A percentile compares a stretch with the other conserved stretches of the same genome.
Conservation (phyloP, 2,329 filamentous ascomycete species). For the Aspergillus latus region DNA sequence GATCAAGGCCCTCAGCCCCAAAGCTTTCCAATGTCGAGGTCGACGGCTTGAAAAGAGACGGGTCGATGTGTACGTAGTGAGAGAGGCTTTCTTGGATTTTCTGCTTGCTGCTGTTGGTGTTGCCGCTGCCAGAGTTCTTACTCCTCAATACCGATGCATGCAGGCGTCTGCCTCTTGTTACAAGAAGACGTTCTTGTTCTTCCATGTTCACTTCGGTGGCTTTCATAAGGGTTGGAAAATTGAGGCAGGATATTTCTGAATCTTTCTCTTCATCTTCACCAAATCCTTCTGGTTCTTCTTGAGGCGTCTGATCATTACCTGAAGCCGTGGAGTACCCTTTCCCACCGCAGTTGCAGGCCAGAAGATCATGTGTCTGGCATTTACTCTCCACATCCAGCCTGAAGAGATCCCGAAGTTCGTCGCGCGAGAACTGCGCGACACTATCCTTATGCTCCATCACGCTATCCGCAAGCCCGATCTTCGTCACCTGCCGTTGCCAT, state of each 20-base stretch:
- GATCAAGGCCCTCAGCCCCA: slow-evolving; percentile 18
- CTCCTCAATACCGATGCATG: not conserved
- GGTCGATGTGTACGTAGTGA: slow-evolving; percentile 46
- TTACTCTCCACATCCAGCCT: slow-evolving; percentile 59
- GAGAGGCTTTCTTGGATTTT: slow-evolving; percentile 46
- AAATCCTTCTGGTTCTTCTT: slow-evolving; percentile 12
- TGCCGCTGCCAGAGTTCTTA: not conserved
- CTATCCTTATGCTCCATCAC: slow-evolving; percentile 67
- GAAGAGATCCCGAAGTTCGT: slow-evolving; percentile 68
- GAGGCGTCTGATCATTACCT: slow-evolving; percentile 1
- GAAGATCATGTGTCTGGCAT: slow-evolving; percentile 68
- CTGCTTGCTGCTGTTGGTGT: slow-evolving; percentile 27
- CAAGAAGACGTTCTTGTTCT: slow-evolving; percentile 33
- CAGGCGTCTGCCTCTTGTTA: not conserved
- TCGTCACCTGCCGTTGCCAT: slow-evolving; percentile 70
- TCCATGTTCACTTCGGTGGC: slow-evolving; percentile 42
- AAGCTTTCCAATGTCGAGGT: not conserved
- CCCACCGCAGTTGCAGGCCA: slow-evolving; percentile 64
- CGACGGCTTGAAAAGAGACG: slow-evolving; percentile 28
- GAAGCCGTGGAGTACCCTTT: slow-evolving; percentile 40
- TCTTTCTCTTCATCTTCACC: slow-evolving; percentile 14
- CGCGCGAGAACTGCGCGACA: slow-evolving; percentile 61
- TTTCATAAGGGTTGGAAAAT: slow-evolving; percentile 37
- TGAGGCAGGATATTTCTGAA: slow-evolving; percentile 27
- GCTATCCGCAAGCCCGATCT: slow-evolving; percentile 67